Conservation (phyloP, 169 alveolate species). For the Cryptosporidium canis region DNA sequence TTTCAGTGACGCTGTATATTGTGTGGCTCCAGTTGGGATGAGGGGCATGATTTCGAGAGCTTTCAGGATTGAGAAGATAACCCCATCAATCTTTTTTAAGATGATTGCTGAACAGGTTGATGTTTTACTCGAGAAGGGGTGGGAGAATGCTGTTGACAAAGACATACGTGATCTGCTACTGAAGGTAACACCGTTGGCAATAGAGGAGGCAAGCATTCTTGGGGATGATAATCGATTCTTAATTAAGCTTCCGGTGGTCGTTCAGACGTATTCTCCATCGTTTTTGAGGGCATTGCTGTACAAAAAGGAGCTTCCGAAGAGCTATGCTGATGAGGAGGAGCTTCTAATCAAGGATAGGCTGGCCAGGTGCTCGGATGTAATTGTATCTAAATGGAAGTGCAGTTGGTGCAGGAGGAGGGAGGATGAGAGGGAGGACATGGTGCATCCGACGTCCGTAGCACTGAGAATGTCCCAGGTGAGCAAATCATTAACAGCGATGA, state of each 20-base stretch:
- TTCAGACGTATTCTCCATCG: conserved; percentile 71
- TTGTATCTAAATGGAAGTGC: not conserved
- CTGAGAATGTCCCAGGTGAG: conserved; percentile 65
- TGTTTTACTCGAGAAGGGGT: conserved; percentile 16
- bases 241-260: conserved; percentile 53
- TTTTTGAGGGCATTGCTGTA: conserved; percentile 56
- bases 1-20: conserved; percentile 2
- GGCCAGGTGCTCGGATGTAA: conserved; percentile 28
- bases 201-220: conserved; percentile 19
- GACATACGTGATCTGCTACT: conserved; percentile 32
- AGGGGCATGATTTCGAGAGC: not conserved
- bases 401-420: not conserved
- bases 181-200: conserved; percentile 41
- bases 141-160: conserved; percentile 45
- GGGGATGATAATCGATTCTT: not conserved
- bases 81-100: conserved; percentile 6
- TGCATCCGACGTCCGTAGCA: conserved; percentile 48
- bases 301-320: conserved; percentile 62
- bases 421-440: not conserved
- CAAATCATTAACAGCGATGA: conserved; percentile 35
- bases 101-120: conserved; percentile 15
- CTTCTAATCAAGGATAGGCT: not conserved
- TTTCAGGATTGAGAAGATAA: conserved; percentile 5
- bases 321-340: conserved; percentile 66
- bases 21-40: not conserved